Percentiles rank a stretch among this genome's conserved stretches.
Conservation (phyloP, 495 filamentous ascomycete species). For the Daldinia decipiens region DNA sequence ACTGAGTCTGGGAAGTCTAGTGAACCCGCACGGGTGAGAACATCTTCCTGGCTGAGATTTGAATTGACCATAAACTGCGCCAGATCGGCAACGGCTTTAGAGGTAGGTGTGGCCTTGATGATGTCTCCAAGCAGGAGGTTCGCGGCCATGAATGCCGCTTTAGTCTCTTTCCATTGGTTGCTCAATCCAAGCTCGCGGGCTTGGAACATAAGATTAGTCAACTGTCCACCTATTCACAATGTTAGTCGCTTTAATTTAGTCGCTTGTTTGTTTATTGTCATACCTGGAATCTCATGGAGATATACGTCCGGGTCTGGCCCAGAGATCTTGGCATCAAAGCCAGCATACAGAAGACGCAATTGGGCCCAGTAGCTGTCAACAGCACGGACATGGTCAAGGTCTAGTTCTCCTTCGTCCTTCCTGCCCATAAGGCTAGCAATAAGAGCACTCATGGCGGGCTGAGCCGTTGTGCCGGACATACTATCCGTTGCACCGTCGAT, state of each 20-base stretch:
- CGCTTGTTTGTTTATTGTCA: too few relatives aligned
- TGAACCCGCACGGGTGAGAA: neutral
- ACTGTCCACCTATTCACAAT: neutral
- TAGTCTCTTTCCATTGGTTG: neutral
- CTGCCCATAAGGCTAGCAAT: neutral
- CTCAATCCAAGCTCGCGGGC: neutral
- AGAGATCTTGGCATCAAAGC: neutral
- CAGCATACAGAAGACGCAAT: neutral
- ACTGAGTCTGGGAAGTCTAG: neutral
- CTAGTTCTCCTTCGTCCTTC: neutral
- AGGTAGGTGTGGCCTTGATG: neutral
- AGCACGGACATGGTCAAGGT: neutral
- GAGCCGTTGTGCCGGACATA: conserved; percentile 1
- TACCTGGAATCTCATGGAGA: neutral
- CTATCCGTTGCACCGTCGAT: conserved; percentile 2
- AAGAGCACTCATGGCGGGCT: neutral
- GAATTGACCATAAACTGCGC: neutral
- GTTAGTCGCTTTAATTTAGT: too few relatives aligned
- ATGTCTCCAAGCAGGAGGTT: neutral
- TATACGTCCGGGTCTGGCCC: neutral
- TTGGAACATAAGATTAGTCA: conserved; percentile 1
- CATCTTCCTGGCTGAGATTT: neutral
- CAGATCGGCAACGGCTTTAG: neutral
- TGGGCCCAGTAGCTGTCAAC: conserved; percentile 2
- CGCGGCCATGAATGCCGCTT: neutral